Evolutionary conservation across 306 rosid genomes (phyloP).

Genomic region (Oxytropis ochrocephala): DNA sequence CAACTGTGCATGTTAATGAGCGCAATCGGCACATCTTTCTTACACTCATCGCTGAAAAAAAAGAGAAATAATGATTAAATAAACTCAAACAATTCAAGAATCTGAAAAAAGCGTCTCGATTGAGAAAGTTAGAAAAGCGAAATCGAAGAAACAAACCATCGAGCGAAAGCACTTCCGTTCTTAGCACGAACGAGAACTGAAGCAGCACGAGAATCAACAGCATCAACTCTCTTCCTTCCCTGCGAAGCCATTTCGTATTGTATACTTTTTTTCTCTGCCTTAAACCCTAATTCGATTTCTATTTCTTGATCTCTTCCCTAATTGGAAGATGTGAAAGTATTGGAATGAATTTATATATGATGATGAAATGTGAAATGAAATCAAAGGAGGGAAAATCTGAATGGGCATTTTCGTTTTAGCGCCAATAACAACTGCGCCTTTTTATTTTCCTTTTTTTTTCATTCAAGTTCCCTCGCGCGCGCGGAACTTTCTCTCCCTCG

Average conservation of each 20-base stretch:
- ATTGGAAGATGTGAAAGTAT: neutral
- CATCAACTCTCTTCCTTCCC: constrained; percentile 68
- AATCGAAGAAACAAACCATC: constrained; percentile 38
- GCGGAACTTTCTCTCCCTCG: neutral
- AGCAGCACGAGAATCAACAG: constrained; percentile 34
- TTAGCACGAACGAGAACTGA: constrained; percentile 58
- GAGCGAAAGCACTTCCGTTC: constrained; percentile 88
- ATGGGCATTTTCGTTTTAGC: neutral
- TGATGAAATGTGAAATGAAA: neutral
- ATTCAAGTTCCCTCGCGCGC: neutral
- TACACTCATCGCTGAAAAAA: constrained; percentile 59
- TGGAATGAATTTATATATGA: neutral
- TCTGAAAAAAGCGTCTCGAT: neutral
- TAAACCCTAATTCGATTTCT: neutral
- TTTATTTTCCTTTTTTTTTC: neutral
- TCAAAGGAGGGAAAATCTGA: constrained; percentile 1
- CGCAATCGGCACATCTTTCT: constrained; percentile 66
- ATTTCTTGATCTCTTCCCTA: no score
- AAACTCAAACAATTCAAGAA: neutral
- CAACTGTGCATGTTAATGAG: constrained; percentile 78
- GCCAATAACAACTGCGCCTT: constrained; percentile 4
- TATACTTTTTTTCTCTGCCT: neutral
- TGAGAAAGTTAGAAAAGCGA: neutral
- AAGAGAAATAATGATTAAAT: neutral
- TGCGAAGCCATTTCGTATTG: constrained; percentile 25